Evolutionary conservation across 2,329 filamentous ascomycete species (phyloP).

Genomic region (Beauveria pseudobassiana): DNA sequence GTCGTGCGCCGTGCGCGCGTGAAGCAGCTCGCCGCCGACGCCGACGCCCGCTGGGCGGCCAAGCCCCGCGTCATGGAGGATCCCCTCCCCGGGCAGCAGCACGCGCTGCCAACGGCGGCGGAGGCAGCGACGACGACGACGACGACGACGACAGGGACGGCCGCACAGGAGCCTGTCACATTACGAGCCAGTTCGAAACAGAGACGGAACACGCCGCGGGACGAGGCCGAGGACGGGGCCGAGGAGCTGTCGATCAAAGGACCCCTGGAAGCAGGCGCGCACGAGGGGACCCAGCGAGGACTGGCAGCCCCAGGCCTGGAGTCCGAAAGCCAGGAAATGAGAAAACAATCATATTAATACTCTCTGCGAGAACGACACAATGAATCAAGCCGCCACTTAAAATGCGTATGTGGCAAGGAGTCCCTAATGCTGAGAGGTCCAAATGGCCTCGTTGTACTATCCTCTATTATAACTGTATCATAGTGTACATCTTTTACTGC

Average conservation of each 20-base stretch:
- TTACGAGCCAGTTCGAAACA: constrained; percentile 4
- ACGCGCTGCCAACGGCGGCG: not conserved
- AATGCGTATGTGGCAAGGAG: not conserved
- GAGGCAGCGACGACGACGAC: constrained; percentile 14
- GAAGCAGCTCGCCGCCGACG: constrained; percentile 49
- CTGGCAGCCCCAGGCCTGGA: constrained; percentile 63
- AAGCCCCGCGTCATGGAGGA: constrained; percentile 44
- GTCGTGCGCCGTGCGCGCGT: constrained; percentile 44
- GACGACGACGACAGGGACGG: not conserved
- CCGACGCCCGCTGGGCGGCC: constrained; percentile 56
- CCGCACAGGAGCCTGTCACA: not conserved
- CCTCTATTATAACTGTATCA: constrained; percentile 2
- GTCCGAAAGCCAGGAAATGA: constrained; percentile 32
- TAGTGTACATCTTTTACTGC: not conserved
- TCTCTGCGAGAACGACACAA: not conserved
- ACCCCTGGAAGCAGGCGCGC: constrained; percentile 52
- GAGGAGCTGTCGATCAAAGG: constrained; percentile 19
- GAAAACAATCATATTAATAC: not conserved
- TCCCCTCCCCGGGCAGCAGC: not conserved
- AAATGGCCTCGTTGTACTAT: constrained; percentile 3
- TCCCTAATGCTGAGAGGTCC: not conserved
- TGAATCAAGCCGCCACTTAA: not conserved
- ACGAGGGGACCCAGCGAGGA: constrained; percentile 46
- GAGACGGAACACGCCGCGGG: not conserved
- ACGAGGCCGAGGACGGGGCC: constrained; percentile 1